Percentiles rank a stretch among this genome's conserved stretches.
Evolutionary conservation across 768 basidiomycete species (phyloP).

Genomic region (Tylopilus balloui): DNA sequence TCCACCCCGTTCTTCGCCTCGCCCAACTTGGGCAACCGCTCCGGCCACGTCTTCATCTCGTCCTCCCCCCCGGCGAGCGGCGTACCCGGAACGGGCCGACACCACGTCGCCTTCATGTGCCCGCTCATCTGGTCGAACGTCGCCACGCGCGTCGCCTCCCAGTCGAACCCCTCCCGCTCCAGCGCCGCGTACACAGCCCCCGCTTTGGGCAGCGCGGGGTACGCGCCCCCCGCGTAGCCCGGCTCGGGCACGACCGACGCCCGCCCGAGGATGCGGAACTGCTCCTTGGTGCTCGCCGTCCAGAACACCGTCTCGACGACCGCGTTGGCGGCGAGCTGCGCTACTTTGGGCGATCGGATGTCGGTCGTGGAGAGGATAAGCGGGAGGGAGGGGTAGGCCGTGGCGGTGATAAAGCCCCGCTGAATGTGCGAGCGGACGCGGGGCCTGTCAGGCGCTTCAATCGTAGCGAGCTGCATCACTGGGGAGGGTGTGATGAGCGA

Average conservation of each 20-base stretch:
- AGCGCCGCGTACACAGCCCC: constrained; percentile 34
- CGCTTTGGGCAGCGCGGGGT: constrained; percentile 6
- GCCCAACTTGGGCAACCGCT: constrained; percentile 44
- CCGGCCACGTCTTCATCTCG: constrained; percentile 61
- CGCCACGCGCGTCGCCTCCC: constrained; percentile 61
- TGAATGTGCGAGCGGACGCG: constrained; percentile 66
- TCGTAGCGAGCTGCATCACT: constrained; percentile 54
- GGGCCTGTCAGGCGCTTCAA: constrained; percentile 35
- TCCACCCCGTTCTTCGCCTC: constrained; percentile 42
- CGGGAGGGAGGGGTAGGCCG: constrained; percentile 43
- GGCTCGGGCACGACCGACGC: constrained; percentile 54
- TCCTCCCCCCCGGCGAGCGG: constrained; percentile 48
- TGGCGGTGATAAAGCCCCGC: constrained; percentile 50
- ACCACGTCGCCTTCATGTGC: constrained; percentile 69
- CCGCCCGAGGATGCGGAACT: constrained; percentile 65
- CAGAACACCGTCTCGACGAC: constrained; percentile 69
- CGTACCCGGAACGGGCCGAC: constrained; percentile 61
- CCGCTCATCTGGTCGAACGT: constrained; percentile 57
- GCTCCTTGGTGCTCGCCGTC: constrained; percentile 60
- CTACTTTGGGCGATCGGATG: constrained; percentile 63
- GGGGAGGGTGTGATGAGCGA: background rate
- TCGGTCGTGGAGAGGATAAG: constrained; percentile 69
- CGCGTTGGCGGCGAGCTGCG: constrained; percentile 19
- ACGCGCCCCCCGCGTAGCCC: constrained; percentile 27
- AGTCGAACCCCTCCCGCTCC: constrained; percentile 37